A percentile compares a stretch with the other conserved stretches of the same genome.
These are phyloP conservation scores for Phaeosphaeriaceae sp. DNA, from an alignment of 2,329 filamentous ascomycete species.

Conservation along the genomic window DNA sequence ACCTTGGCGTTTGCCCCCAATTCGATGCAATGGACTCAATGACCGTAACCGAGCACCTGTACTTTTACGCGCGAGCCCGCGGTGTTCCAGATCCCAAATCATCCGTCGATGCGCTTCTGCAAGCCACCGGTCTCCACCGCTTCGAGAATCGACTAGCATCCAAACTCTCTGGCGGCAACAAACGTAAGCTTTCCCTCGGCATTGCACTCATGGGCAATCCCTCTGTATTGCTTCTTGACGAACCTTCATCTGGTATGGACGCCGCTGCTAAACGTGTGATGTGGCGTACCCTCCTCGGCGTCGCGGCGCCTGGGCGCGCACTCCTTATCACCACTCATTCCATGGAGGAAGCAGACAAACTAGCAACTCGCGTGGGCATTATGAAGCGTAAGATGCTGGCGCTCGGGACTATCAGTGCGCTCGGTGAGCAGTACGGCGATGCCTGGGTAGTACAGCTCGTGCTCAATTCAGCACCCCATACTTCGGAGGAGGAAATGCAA, in stretches of 20 bases:
- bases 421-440: slow-evolving; percentile 78
- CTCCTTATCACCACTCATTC: slow-evolving; percentile 89
- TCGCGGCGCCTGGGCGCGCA: slow-evolving; percentile 73
- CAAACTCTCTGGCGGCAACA: slow-evolving; percentile 87
- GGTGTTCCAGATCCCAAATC: slow-evolving; percentile 77
- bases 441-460: slow-evolving; percentile 83
- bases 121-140: slow-evolving; percentile 75
- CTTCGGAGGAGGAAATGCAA: slow-evolving; percentile 70
- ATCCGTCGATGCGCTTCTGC: slow-evolving; percentile 79
- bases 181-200: slow-evolving; percentile 86
- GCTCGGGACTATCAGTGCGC: slow-evolving; percentile 73
- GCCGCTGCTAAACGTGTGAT: slow-evolving; percentile 89
- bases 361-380: slow-evolving; percentile 84
- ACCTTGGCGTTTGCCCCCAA: slow-evolving; percentile 89
- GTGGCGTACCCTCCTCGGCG: slow-evolving; percentile 82
- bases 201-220: slow-evolving; percentile 95
- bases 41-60: slow-evolving; percentile 85
- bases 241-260: slow-evolving; percentile 87
- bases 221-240: slow-evolving; percentile 83
- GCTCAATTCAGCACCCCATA: slow-evolving; percentile 75
- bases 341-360: slow-evolving; percentile 93
- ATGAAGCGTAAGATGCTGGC: slow-evolving; percentile 86
- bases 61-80: slow-evolving; percentile 85
- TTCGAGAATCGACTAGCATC: slow-evolving; percentile 78
- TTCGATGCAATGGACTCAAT: slow-evolving; percentile 81